Base-by-base conservation (phyloP, 192 early-diverging fungal species). In the Gigaspora rosea region DNA sequence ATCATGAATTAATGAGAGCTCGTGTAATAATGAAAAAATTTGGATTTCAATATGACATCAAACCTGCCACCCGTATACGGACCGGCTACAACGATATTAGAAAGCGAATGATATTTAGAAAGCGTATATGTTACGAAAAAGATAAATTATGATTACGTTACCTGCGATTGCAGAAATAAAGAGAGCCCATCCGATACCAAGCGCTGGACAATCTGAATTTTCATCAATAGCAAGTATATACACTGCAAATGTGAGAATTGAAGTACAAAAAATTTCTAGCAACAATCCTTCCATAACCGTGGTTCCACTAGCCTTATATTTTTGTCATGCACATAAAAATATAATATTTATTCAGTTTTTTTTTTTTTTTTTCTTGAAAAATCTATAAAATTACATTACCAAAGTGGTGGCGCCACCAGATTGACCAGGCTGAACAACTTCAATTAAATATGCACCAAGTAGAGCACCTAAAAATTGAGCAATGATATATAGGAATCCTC, bases 51-150 rank as follows among this genome's bases (percentile, higher is more conserved):
- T 41, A 35, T 7, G 22, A 12, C 15, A 64, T 12, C 3, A 27
- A 22, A 66, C 64, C 64, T 66, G 15, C 16, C 64, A n/a, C 64
- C 64, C 4, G 64, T 66, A 66, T 66, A 66, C 41, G 64, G 64
- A 0, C 64, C 64, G 46, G 46, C 64, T 66, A 6, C n/a, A 11
- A 18, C 12, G 18, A 56, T 18, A n/a, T 18, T n/a, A 46, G 41
- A 35, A 66, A n/a, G n/a, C 33, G 18, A 18, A 65, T 1, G 6
- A 10, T 4, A 27, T 20, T 61, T 61, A 4, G 8, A 65, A 13
- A 10, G 16, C 18, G 7, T n/a, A 47, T 8, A 13, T n/a, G 18
- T 46, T n/a, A 46, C 16, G 41, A 47, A 9, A 46, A 66, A 46
- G 32, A 11, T 18, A 41, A 11, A 65, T 41, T 1, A 41, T 4